Conservation (phyloP, 2,329 filamentous ascomycete genomes). For the Leptosphaerulina australis region DNA sequence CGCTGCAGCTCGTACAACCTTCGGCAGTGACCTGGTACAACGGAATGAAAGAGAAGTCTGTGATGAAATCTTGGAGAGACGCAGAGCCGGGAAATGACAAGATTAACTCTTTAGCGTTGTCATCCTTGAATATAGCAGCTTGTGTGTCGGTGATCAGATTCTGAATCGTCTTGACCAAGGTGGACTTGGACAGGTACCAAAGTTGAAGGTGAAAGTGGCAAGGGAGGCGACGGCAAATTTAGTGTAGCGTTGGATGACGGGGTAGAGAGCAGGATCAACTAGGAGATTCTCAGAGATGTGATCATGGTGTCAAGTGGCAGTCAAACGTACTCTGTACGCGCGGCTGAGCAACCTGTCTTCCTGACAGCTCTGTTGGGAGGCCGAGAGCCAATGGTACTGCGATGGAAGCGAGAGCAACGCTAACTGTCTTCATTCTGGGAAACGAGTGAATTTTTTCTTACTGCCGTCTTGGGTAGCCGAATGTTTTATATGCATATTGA, state of each 20-base stretch:
- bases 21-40: conserved; percentile 12
- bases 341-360: conserved; percentile 7
- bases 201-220: conserved; percentile 21
- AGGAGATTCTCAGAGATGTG: neutral
- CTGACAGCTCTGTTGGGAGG: conserved; percentile 10
- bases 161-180: conserved; percentile 15
- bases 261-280: conserved; percentile 19
- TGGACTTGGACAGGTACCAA: conserved; percentile 17
- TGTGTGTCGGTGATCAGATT: conserved; percentile 19
- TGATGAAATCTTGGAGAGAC: conserved; percentile 21
- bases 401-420: conserved; percentile 16
- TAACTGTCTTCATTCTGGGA: conserved; percentile 17
- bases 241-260: conserved; percentile 22
- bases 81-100: conserved; percentile 22
- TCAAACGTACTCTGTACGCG: conserved; percentile 4
- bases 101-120: conserved; percentile 17
- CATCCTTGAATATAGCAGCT: conserved; percentile 22
- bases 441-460: neutral
- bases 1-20: conserved; percentile 53
- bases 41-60: conserved; percentile 20
- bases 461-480: neutral
- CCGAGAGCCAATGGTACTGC: conserved; percentile 10
- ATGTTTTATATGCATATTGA: conserved; percentile 1
- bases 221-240: conserved; percentile 23
- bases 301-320: too few species aligned